These are phyloP conservation scores for Selenicereus undatus DNA, from an alignment of 148 eudicot genomes.

Conservation along the genomic window DNA sequence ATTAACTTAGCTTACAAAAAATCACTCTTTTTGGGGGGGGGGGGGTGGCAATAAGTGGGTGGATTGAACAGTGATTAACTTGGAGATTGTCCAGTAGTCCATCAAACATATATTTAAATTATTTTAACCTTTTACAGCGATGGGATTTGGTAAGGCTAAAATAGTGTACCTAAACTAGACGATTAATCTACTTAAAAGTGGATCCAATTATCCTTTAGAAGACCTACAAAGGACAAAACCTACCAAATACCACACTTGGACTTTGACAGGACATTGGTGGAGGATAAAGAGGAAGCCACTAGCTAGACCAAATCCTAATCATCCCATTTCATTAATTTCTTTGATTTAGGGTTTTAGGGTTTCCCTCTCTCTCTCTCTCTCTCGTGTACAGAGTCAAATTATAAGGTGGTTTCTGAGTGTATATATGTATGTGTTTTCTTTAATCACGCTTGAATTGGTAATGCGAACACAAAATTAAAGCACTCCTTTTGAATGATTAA, in stretches of 20 bases:
- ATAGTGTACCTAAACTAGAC: not conserved
- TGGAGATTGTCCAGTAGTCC: too few species aligned
- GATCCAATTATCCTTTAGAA: constrained; percentile 37
- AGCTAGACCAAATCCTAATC: constrained; percentile 19
- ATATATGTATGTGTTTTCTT: not conserved
- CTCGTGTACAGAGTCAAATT: not conserved
- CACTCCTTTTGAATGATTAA: constrained; percentile 17
- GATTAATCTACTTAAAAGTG: constrained; percentile 11
- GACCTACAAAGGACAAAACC: constrained; percentile 44
- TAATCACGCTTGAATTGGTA: too few species aligned
- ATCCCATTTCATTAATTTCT: constrained; percentile 10
- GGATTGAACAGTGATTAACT: too few species aligned
- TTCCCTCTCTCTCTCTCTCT: not conserved
- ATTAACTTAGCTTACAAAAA: too few species aligned
- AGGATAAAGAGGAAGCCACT: constrained; percentile 50
- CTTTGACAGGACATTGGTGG: constrained; percentile 65
- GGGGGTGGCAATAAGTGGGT: too few species aligned
- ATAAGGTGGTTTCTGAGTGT: constrained; percentile 16
- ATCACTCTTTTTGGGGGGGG: too few species aligned
- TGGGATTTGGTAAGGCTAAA: constrained; percentile 19
- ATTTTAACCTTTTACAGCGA: not conserved
- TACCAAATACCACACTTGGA: constrained; percentile 57
- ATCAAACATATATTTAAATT: too few species aligned
- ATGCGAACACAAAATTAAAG: constrained; percentile 16
- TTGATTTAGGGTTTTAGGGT: not conserved